Evolutionary conservation across 2,329 filamentous ascomycete genomes (phyloP).

Genomic region (Colletotrichum tabaci): DNA sequence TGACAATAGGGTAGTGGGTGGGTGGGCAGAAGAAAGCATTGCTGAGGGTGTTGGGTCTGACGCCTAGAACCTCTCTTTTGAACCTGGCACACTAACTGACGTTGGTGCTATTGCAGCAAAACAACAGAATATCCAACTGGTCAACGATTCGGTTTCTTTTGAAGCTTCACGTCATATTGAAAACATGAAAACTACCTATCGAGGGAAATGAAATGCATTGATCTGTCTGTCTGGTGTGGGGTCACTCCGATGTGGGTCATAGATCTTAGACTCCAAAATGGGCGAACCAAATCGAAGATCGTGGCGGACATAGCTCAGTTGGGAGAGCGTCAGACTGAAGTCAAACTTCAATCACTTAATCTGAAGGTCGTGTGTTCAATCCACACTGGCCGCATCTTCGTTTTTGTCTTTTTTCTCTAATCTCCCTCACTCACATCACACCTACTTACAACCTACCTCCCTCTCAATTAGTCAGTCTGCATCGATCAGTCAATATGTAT

Average conservation of each 20-base stretch:
- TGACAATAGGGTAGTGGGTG: neutral
- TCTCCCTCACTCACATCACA: neutral
- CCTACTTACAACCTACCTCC: neutral
- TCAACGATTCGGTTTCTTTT: too few species aligned
- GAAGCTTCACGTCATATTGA: too few species aligned
- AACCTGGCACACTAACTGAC: neutral
- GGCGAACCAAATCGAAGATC: rapidly evolving
- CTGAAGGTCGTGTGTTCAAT: slow-evolving; percentile 41
- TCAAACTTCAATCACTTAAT: slow-evolving; percentile 41
- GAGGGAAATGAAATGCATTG: too few species aligned
- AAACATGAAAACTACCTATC: too few species aligned
- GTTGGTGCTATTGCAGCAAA: neutral
- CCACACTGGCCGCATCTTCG: slow-evolving; percentile 40
- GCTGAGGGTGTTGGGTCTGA: neutral
- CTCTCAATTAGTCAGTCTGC: neutral
- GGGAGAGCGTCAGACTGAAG: slow-evolving; percentile 43
- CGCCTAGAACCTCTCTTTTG: neutral
- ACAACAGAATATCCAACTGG: too few species aligned
- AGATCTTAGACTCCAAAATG: rapidly evolving
- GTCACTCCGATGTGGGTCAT: too few species aligned
- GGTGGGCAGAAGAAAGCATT: neutral
- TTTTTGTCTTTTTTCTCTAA: neutral
- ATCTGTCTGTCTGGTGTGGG: neutral
- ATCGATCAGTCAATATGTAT: too few species aligned
- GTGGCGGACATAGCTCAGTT: slow-evolving; percentile 42